Evolutionary conservation across 148 eudicot genomes (phyloP).

Genomic region (Talinum fruticosum): DNA sequence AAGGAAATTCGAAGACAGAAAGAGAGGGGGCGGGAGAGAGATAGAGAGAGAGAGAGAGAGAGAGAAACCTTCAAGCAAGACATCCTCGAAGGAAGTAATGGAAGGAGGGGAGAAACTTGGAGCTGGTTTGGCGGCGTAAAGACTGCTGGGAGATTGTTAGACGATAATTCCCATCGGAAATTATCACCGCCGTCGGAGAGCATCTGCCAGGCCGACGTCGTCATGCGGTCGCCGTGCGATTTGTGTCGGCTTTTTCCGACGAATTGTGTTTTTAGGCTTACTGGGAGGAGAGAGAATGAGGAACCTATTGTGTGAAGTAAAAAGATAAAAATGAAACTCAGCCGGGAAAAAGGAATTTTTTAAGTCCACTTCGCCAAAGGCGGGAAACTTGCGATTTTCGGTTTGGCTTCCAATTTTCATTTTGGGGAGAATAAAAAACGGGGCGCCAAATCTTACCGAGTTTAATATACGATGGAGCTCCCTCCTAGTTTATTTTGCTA

Average conservation of each 20-base stretch:
- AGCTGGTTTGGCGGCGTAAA: conserved; percentile 10
- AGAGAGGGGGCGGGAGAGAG: not conserved
- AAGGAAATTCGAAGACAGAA: not conserved
- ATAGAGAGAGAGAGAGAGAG: conserved; percentile 1
- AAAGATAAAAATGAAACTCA: too few relatives aligned
- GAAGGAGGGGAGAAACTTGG: conserved; percentile 25
- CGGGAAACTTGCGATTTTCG: conserved; percentile 25
- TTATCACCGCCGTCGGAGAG: conserved; percentile 46
- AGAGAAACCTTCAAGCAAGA: conserved; percentile 54
- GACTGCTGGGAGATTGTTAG: conserved; percentile 15
- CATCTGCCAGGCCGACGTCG: conserved; percentile 71
- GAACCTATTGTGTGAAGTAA: too few relatives aligned
- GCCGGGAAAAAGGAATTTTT: not conserved
- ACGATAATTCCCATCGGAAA: conserved; percentile 65
- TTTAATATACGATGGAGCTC: too few relatives aligned
- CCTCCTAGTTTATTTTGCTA: too few relatives aligned
- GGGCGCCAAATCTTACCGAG: too few relatives aligned
- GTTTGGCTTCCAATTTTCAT: not conserved
- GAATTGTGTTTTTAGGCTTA: conserved; percentile 19
- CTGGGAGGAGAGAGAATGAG: not conserved
- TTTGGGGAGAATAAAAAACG: too few relatives aligned
- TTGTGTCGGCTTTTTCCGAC: not conserved
- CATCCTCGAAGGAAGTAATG: conserved; percentile 70
- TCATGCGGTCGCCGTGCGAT: conserved; percentile 16
- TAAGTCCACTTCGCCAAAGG: conserved; percentile 12